Evolutionary conservation across 2,329 filamentous ascomycete species (phyloP).

Genomic region (Dactylellina leptospora): DNA sequence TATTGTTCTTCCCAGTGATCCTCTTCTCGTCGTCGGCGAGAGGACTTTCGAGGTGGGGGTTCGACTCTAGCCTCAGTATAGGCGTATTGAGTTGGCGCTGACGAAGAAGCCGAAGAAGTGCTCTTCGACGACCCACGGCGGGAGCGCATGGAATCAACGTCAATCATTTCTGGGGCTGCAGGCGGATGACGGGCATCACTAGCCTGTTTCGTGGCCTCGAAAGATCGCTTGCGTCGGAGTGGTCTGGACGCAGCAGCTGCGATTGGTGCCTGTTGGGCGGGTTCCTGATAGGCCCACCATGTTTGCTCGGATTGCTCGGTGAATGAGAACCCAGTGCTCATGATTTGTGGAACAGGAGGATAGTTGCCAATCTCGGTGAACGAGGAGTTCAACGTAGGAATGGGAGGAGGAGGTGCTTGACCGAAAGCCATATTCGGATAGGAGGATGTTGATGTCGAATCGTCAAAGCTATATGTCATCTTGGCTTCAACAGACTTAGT

Average conservation of each 20-base stretch:
- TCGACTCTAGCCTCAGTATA: conserved; percentile 42
- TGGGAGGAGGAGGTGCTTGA: conserved; percentile 47
- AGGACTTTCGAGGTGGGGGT: conserved; percentile 26
- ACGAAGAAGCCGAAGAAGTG: conserved; percentile 34
- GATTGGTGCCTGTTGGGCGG: conserved; percentile 16
- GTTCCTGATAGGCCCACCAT: conserved; percentile 48
- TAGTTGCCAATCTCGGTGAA: conserved; percentile 49
- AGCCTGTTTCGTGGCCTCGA: conserved; percentile 35
- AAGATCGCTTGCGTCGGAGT: conserved; percentile 44
- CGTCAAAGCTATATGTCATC: conserved; percentile 51
- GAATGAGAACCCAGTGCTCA: conserved; percentile 48
- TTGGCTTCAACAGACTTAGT: conserved; percentile 36
- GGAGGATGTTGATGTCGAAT: conserved; percentile 53
- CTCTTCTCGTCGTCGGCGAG: conserved; percentile 41
- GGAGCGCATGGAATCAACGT: conserved; percentile 51
- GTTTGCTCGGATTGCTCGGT: conserved; percentile 40
- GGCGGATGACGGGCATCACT: conserved; percentile 21
- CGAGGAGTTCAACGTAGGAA: conserved; percentile 32
- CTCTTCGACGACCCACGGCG: conserved; percentile 47
- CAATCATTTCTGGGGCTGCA: conserved; percentile 40
- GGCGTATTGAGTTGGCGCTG: conserved; percentile 18
- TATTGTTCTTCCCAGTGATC: conserved; percentile 52
- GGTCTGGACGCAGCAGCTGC: conserved; percentile 40
- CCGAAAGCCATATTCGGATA: conserved; percentile 48
- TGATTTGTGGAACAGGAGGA: conserved; percentile 48